A percentile compares a stretch with the other conserved stretches of the same genome.
phyloP scores from a whole-genome alignment of 2,329 filamentous ascomycete genomes.

The Diaporthe citri region DNA sequence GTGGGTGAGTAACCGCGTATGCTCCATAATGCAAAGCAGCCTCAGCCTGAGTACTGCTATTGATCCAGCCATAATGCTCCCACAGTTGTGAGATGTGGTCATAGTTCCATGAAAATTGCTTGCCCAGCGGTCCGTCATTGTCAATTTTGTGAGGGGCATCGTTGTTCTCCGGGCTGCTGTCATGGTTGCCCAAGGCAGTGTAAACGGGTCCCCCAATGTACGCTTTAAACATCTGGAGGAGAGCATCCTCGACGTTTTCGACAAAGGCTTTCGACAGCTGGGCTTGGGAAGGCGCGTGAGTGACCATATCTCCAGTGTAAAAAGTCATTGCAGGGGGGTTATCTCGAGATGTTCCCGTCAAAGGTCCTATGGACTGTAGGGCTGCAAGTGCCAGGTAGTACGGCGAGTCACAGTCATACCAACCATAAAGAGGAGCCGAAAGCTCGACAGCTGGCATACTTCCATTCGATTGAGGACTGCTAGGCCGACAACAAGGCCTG shows the following conservation, averaged over 20 bases:
- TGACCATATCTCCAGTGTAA: conserved; percentile 69
- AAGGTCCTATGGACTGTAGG: conserved; percentile 65
- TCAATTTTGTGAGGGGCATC: conserved; percentile 66
- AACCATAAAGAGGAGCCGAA: conserved; percentile 66
- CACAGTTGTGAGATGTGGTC: conserved; percentile 67
- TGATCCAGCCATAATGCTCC: conserved; percentile 69
- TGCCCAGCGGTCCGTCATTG: conserved; percentile 58
- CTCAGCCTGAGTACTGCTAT: conserved; percentile 56
- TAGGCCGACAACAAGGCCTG: conserved; percentile 63
- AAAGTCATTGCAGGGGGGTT: conserved; percentile 64
- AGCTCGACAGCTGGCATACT: conserved; percentile 55
- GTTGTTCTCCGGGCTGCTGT: conserved; percentile 65
- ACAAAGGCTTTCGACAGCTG: conserved; percentile 65
- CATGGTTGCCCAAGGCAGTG: conserved; percentile 68
- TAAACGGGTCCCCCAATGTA: conserved; percentile 70
- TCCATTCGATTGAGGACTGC: conserved; percentile 51
- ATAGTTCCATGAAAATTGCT: conserved; percentile 71
- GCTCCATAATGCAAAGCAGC: conserved; percentile 67
- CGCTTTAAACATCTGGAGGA: conserved; percentile 67
- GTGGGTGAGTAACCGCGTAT: conserved; percentile 66
- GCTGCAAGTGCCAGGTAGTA: conserved; percentile 69
- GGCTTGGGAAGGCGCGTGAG: conserved; percentile 62
- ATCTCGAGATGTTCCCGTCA: conserved; percentile 65
- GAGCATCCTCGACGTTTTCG: conserved; percentile 64
- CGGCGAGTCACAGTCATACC: conserved; percentile 69